Conservation (phyloP, 1,284 basidiomycete species). For the Rhodotorula glutinis region DNA sequence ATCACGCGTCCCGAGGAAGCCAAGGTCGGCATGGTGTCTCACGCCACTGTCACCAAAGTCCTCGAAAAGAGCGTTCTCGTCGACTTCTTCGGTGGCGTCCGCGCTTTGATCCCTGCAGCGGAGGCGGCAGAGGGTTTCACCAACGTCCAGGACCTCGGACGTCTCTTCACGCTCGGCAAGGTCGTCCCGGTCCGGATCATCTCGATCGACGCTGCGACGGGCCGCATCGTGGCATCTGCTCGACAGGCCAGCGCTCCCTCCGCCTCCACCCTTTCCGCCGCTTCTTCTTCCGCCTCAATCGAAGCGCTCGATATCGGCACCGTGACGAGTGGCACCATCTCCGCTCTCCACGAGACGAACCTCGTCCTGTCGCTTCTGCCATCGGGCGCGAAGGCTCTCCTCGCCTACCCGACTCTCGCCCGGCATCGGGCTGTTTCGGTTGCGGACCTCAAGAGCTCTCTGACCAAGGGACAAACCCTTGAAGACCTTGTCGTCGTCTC, state of each 20-base stretch:
- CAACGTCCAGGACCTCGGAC: slow-evolving; percentile 58
- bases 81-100: slow-evolving; percentile 86
- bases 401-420: slow-evolving; percentile 85
- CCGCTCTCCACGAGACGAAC: slow-evolving; percentile 81
- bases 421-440: slow-evolving; percentile 67
- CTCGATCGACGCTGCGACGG: slow-evolving; percentile 61
- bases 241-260: slow-evolving; percentile 60
- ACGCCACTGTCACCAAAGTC: slow-evolving; percentile 79
- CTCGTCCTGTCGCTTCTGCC: slow-evolving; percentile 62
- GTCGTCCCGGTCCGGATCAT: slow-evolving; percentile 83
- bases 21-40: slow-evolving; percentile 67
- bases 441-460: slow-evolving; percentile 63
- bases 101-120: slow-evolving; percentile 73
- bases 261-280: slow-evolving; percentile 61
- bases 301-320: slow-evolving; percentile 59
- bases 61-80: slow-evolving; percentile 74
- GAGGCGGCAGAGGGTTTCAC: slow-evolving; percentile 71
- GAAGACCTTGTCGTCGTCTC: slow-evolving; percentile 80
- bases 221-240: slow-evolving; percentile 78
- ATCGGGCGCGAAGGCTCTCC: slow-evolving; percentile 68
- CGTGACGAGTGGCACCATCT: slow-evolving; percentile 65
- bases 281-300: slow-evolving; percentile 60
- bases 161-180: slow-evolving; percentile 73
- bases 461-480: slow-evolving; percentile 69
- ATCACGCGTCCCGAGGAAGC: slow-evolving; percentile 67